Evolutionary conservation across 2,329 filamentous ascomycete genomes (phyloP).

Genomic region (Pseudogymnoascus sp.): DNA sequence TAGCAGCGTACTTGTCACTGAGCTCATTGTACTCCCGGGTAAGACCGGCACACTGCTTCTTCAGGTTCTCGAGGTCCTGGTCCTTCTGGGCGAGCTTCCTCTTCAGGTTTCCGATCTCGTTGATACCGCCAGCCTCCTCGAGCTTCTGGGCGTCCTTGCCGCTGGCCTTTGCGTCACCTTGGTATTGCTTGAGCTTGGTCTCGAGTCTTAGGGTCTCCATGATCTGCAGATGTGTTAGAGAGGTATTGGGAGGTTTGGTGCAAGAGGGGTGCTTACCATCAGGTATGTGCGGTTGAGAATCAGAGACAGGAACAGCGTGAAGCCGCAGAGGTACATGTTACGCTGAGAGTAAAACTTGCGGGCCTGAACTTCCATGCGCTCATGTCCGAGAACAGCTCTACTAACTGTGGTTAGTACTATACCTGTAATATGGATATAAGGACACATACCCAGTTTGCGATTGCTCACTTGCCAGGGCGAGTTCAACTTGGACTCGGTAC

Average conservation of each 20-base stretch:
- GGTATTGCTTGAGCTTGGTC: constrained; percentile 79
- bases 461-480: constrained; percentile 65
- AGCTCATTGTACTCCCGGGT: constrained; percentile 80
- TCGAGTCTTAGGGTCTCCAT: constrained; percentile 59
- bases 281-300: constrained; percentile 99
- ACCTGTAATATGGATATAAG: not conserved
- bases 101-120: constrained; percentile 65
- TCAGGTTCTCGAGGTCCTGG: constrained; percentile 74
- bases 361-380: constrained; percentile 96
- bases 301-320: constrained; percentile 96
- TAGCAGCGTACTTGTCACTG: constrained; percentile 69
- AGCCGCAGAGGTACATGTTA: constrained; percentile 99
- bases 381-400: constrained; percentile 72
- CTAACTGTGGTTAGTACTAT: constrained; percentile 26
- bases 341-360: constrained; percentile 99
- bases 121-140: constrained; percentile 64
- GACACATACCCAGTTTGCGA: constrained; percentile 19
- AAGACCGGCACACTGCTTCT: constrained; percentile 85
- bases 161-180: constrained; percentile 56
- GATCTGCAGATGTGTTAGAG: constrained; percentile 84
- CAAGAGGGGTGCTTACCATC: constrained; percentile 60
- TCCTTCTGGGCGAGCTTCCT: constrained; percentile 68
- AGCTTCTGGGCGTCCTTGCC: constrained; percentile 68
- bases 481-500: constrained; percentile 90
- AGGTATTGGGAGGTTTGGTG: constrained; percentile 93